These are phyloP conservation scores for Leucosporidium yakuticum DNA, from an alignment of 768 basidiomycete species.

Conservation along the genomic window DNA sequence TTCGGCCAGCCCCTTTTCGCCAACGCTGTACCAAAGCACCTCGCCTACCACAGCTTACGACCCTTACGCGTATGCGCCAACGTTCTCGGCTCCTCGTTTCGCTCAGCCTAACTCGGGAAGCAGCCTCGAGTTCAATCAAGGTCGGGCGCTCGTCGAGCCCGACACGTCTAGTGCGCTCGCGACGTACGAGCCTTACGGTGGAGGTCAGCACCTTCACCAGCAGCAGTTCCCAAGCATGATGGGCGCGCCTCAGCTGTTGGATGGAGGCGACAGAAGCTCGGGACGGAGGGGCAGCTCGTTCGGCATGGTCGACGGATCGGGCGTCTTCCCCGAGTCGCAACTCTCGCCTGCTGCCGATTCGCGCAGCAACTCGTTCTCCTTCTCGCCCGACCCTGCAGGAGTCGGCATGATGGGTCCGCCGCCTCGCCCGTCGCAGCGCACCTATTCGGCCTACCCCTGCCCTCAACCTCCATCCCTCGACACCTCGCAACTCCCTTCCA, in stretches of 20 bases:
- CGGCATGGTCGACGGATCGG: neutral
- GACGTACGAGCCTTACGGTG: neutral
- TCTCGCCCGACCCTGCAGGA: neutral
- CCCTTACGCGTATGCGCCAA: too few species aligned
- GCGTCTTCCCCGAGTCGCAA: neutral
- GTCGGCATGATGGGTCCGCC: neutral
- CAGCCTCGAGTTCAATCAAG: too few species aligned
- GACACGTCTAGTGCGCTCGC: neutral
- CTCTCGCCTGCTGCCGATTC: neutral
- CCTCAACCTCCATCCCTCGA: neutral
- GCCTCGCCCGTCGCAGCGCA: neutral
- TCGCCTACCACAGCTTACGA: too few species aligned
- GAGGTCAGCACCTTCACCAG: too few species aligned
- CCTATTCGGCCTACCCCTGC: neutral
- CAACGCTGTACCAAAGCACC: too few species aligned
- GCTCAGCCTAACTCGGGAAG: too few species aligned
- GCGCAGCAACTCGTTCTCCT: neutral
- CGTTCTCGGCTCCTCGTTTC: too few species aligned
- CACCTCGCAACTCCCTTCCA: conserved; percentile 23
- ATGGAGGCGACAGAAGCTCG: neutral
- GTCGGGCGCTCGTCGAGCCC: too few species aligned
- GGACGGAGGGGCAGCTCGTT: neutral
- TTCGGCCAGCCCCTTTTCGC: too few species aligned
- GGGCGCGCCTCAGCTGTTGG: neutral
- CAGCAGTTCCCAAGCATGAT: neutral